A percentile compares a stretch with the other conserved stretches of the same genome.
These are phyloP conservation scores for Lophium mytilinum DNA, from an alignment of 495 filamentous ascomycete species.

Conservation along the genomic window DNA sequence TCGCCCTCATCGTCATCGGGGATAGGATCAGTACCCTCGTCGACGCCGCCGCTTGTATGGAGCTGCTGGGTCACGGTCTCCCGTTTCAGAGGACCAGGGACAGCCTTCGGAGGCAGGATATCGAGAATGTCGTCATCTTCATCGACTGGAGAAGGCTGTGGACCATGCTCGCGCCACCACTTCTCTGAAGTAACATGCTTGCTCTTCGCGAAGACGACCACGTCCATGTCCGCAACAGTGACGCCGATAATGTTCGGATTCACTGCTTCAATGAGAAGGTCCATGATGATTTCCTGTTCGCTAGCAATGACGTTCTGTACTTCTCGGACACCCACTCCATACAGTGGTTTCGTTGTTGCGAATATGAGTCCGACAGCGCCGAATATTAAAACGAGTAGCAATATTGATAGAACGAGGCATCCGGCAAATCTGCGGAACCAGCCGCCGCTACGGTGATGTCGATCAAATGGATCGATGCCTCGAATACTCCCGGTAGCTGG, in stretches of 20 bases:
- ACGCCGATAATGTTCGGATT: slow-evolving; percentile 90
- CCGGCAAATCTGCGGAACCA: slow-evolving; percentile 55
- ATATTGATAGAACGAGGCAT: slow-evolving; percentile 64
- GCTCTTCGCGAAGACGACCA: slow-evolving; percentile 90
- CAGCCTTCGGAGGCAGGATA: not conserved
- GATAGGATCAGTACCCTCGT: slow-evolving; percentile 66
- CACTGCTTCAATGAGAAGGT: slow-evolving; percentile 75
- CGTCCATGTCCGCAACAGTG: slow-evolving; percentile 70
- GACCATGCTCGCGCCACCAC: slow-evolving; percentile 56
- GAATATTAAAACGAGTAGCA: slow-evolving; percentile 68
- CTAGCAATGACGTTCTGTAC: slow-evolving; percentile 87
- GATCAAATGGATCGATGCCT: slow-evolving; percentile 61
- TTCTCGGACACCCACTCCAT: slow-evolving; percentile 63
- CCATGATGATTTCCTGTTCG: slow-evolving; percentile 92
- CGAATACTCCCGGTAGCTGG: slow-evolving; percentile 54
- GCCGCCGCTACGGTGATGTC: slow-evolving; percentile 41
- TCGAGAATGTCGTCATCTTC: not conserved
- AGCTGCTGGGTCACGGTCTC: not conserved
- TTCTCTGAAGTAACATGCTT: slow-evolving; percentile 72
- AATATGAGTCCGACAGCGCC: slow-evolving; percentile 80
- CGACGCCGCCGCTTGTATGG: slow-evolving; percentile 37
- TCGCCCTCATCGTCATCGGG: slow-evolving; percentile 52
- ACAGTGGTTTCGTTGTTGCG: slow-evolving; percentile 79
- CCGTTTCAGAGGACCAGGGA: too few relatives aligned
- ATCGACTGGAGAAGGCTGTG: not conserved